Evolutionary conservation across 2,329 filamentous ascomycete genomes (phyloP).

Genomic region (Neurospora sp.): DNA sequence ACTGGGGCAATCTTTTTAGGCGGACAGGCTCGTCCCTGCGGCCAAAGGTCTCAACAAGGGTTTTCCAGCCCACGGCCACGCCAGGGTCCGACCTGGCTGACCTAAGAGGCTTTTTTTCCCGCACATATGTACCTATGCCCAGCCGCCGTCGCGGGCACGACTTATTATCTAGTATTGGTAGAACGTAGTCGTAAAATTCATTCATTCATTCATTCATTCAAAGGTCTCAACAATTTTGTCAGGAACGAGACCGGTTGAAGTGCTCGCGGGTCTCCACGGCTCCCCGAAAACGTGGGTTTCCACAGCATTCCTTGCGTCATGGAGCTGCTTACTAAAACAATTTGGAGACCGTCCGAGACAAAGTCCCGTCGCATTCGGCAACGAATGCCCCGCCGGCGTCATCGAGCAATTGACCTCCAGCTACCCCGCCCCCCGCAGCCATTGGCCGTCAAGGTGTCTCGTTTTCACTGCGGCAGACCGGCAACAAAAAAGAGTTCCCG

Average conservation of each 20-base stretch:
- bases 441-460: neutral
- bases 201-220: too few species aligned
- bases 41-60: too few species aligned
- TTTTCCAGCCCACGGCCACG: too few species aligned
- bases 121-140: too few species aligned
- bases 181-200: too few species aligned
- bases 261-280: neutral
- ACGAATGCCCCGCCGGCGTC: neutral
- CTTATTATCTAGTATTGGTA: too few species aligned
- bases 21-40: neutral
- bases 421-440: neutral
- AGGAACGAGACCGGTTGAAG: neutral
- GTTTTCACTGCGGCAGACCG: constrained; percentile 1
- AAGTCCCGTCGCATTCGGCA: neutral
- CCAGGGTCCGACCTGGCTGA: too few species aligned
- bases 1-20: neutral
- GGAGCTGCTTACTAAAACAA: neutral
- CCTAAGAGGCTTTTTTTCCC: too few species aligned
- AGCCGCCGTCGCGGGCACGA: too few species aligned
- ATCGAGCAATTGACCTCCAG: neutral
- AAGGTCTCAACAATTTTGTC: too few species aligned
- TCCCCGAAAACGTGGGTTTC: neutral
- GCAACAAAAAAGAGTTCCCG: neutral
- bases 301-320: neutral
- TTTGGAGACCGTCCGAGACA: neutral